Evolutionary conservation across 2,329 filamentous ascomycete species (phyloP).

Genomic region (Colletotrichum lupini): DNA sequence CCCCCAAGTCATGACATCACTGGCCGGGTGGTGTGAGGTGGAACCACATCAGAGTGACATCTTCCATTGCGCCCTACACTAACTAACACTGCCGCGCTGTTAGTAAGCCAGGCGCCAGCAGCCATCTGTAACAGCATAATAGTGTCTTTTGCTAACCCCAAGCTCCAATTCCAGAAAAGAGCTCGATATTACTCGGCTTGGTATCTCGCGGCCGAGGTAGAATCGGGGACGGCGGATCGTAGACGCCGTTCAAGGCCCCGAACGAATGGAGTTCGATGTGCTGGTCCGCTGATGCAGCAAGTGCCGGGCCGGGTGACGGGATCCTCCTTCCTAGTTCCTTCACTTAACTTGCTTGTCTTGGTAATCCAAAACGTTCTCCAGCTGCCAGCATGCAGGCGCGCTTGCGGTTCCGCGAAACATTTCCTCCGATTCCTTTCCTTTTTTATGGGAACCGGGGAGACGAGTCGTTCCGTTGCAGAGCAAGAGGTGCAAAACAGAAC

Average conservation of each 20-base stretch:
- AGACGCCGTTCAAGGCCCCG: conserved; percentile 1
- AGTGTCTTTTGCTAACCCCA: neutral
- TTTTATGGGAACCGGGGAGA: conserved; percentile 7
- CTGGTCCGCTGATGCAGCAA: neutral
- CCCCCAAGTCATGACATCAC: conserved; percentile 32
- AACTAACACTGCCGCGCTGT: neutral
- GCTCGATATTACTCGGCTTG: neutral
- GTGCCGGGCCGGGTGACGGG: neutral
- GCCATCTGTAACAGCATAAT: neutral
- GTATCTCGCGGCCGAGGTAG: conserved; percentile 11
- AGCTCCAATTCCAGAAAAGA: neutral
- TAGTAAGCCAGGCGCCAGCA: neutral
- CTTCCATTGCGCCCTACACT: neutral
- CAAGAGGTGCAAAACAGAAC: neutral
- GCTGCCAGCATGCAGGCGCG: neutral
- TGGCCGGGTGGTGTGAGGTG: conserved; percentile 3
- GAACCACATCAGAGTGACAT: conserved; percentile 33
- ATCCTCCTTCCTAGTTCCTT: neutral
- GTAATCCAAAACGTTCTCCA: conserved; percentile 4
- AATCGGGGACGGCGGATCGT: conserved; percentile 24
- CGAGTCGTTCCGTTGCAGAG: neutral
- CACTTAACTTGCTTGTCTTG: neutral
- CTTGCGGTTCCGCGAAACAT: conserved; percentile 7
- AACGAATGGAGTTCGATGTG: neutral
- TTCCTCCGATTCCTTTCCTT: neutral